Evolutionary conservation across 768 basidiomycete species (phyloP).

Genomic region (Boletales sp.): DNA sequence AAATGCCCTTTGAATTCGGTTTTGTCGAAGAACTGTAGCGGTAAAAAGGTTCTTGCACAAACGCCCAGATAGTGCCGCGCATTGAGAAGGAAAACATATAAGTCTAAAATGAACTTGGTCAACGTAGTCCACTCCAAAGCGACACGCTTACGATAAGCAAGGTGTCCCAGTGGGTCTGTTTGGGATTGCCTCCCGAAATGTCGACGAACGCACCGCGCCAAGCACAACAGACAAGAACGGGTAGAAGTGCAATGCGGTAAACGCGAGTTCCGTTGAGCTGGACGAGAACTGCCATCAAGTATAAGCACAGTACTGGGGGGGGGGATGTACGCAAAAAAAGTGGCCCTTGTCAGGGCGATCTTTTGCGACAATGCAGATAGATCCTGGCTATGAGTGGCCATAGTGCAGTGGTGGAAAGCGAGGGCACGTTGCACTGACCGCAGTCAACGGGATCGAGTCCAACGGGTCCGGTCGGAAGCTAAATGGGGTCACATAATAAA

Average conservation of each 20-base stretch:
- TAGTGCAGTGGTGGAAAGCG: too few species aligned
- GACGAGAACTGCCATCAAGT: conserved; percentile 50
- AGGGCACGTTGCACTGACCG: too few species aligned
- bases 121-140: background rate
- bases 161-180: conserved; percentile 8
- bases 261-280: conserved; percentile 38
- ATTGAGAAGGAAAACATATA: conserved; percentile 11
- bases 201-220: conserved; percentile 36
- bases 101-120: conserved; percentile 4
- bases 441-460: too few species aligned
- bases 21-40: conserved; percentile 2
- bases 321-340: conserved; percentile 35
- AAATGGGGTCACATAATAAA: too few species aligned
- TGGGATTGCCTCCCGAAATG: conserved; percentile 18
- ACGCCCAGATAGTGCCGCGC: conserved; percentile 17
- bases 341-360: conserved; percentile 7
- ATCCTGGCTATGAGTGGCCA: background rate
- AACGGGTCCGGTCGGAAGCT: too few species aligned
- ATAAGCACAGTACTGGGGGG: conserved; percentile 44
- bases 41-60: conserved; percentile 9
- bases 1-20: background rate
- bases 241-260: conserved; percentile 47
- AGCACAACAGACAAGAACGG: conserved; percentile 41
- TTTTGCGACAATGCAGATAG: conserved; percentile 7
- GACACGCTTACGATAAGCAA: conserved; percentile 14